Conservation (phyloP, 495 filamentous ascomycete genomes). For the Neohortaea acidophila region DNA sequence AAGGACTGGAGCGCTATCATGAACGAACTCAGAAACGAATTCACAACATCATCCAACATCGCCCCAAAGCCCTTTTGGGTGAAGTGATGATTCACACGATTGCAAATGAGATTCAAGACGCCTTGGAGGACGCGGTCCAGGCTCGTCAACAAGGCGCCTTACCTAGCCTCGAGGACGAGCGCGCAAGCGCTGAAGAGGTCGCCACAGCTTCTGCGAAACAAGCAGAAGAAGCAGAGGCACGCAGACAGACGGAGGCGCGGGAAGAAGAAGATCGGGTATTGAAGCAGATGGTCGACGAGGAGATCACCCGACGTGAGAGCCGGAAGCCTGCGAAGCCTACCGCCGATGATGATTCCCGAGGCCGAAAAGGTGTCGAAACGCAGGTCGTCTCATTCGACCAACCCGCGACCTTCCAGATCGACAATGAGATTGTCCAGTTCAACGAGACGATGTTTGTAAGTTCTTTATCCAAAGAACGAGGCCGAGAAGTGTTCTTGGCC, state of each 20-base stretch:
- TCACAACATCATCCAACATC: slow-evolving; percentile 49
- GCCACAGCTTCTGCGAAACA: slow-evolving; percentile 35
- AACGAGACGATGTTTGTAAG: slow-evolving; percentile 1
- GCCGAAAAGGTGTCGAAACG: background rate
- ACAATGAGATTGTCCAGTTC: slow-evolving; percentile 2
- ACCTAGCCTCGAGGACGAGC: slow-evolving; percentile 79
- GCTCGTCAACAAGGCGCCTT: slow-evolving; percentile 54
- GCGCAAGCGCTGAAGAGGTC: slow-evolving; percentile 51
- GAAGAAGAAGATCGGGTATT: slow-evolving; percentile 65
- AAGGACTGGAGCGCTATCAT: slow-evolving; percentile 43
- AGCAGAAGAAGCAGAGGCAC: slow-evolving; percentile 19
- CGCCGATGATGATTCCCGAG: background rate
- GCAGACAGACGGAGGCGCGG: slow-evolving; percentile 26
- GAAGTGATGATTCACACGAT: slow-evolving; percentile 86
- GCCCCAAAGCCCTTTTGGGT: slow-evolving; percentile 56
- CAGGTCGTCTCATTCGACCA: slow-evolving; percentile 10
- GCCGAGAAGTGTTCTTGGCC: background rate
- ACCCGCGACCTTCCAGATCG: slow-evolving; percentile 1
- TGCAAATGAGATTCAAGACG: slow-evolving; percentile 65
- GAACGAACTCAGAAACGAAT: slow-evolving; percentile 51
- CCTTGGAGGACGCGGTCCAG: slow-evolving; percentile 72
- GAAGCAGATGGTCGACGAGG: slow-evolving; percentile 60
- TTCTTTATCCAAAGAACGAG: background rate
- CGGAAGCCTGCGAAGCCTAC: slow-evolving; percentile 15
- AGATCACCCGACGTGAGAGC: slow-evolving; percentile 47